Evolutionary conservation across 305 asterid species (phyloP), one percentile per base, ranked within the genome.

Genomic region (Fraxinus dipetala): DNA sequence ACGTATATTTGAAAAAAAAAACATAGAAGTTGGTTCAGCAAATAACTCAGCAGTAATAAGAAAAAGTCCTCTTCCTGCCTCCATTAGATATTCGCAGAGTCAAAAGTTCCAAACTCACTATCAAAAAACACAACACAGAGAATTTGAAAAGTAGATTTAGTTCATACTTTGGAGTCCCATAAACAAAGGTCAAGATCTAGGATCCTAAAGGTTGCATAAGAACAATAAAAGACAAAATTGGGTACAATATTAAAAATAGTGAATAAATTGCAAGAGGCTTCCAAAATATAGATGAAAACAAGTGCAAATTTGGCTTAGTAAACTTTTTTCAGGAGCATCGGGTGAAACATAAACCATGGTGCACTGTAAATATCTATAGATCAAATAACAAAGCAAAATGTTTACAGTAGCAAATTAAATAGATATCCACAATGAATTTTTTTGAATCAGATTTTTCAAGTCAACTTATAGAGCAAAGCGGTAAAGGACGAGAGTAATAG

Each of bases 111-210:
- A 13, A 63, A 54, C 72, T 10, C 14, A 2, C n/a, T 63, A 24
- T 63, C 14, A 24, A 75, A 18, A 34, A 38, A 20, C 63, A 43
- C 56, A 40, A 75, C 59, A 43, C 20, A 9, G 32, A 45, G n/a
- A 11, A 76, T 30, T 10, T 11, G 34, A 48, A 13, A 51, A 45
- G 36, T 76, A 63, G 72, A 63, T 24, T 63, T 63, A 31, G 31
- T 24, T 22, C 72, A 22, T n/a, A 48, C 36, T 40, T 40, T 24
- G 32, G 24, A 54, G 63, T 54, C 28, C 36, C 56, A 54, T 18
- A 77, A 56, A 20, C 69, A 20, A 36, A 70, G 74, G 63, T 59
- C 72, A n/a, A 74, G 80, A 83, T 75, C 77, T 79, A 75, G 76
- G 43, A 72, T 34, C 74, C 31, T 20, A 79, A 18, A 16, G 8